Base-by-base conservation (phyloP, 2,329 filamentous ascomycete species). In the Zopfia rhizophila region DNA sequence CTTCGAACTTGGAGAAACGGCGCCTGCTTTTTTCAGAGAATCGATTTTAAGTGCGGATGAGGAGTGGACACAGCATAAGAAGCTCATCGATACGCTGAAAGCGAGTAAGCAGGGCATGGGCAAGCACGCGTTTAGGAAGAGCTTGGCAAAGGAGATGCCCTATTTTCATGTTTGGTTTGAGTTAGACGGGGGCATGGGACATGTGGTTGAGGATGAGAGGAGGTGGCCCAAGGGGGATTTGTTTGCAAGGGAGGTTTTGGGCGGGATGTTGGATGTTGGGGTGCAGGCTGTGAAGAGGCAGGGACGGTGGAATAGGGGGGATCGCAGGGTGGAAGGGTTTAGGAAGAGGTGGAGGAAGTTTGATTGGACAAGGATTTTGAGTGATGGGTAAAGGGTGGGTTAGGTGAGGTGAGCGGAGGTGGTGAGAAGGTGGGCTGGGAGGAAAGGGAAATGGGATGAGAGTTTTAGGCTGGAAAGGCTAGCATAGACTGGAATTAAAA, bases 131-230 rank as follows among this genome's bases (percentile, higher is more conserved):
- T 99, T 99, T 70, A 82, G 93, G 1, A 82, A 86, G 45, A 88
- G 83, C 14, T 78, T 99, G 50, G 90, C 90, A 10, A 96, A 95
- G 75, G 93, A 99, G 76, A 93, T 95, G 89, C 93, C 95, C 0
- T 99, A 99, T 70, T 99, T 99, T 64, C 94, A 99, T 70, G 93
- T 72, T 4, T 99, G 93, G 92, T 97, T 97, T 68, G 84, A 85
- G 39, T 77, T 99, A 1, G 92, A 99, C 66, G 94, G 94, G 2
- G 94, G 94, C 0, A 74, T 99, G 55, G 94, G 91, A 0, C 94
- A 99, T 69, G 79, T 99, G 7, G 89, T 99, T 0, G 94, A 99
- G 73, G 90, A 99, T 60, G 78, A 85, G 19, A 82, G 85, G 36
- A 79, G 86, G 38, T 99, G 94, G 94, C 95, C 95, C 0, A 84